phyloP scores from a whole-genome alignment of 2,329 filamentous ascomycete genomes.

The Zelopaecilomyces penicillatus region DNA sequence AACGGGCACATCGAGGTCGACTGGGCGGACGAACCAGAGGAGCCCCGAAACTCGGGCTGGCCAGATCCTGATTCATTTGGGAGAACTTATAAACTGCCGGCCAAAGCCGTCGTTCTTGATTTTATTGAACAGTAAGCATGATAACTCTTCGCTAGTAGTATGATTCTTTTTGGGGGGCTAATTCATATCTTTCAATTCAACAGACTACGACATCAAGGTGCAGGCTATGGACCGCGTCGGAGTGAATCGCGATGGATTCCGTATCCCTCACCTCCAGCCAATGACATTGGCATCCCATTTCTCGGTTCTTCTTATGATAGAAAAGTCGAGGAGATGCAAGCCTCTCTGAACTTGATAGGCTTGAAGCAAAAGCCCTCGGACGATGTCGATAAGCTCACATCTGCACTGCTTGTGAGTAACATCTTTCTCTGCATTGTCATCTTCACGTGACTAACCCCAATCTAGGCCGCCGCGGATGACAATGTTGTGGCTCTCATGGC shows the following conservation, averaged over 20 bases:
- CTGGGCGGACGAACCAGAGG: slow-evolving; percentile 47
- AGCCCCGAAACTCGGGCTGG: slow-evolving; percentile 48
- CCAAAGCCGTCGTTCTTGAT: slow-evolving; percentile 58
- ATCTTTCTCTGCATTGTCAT: no score
- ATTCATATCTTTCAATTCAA: slow-evolving; percentile 7
- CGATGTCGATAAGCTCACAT: slow-evolving; percentile 45
- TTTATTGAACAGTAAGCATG: slow-evolving; percentile 57
- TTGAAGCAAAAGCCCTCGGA: slow-evolving; percentile 44
- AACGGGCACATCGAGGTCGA: slow-evolving; percentile 66
- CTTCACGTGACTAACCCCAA: slow-evolving; percentile 6
- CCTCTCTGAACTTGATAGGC: slow-evolving; percentile 54
- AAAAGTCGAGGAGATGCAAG: slow-evolving; percentile 55
- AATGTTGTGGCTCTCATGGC: slow-evolving; percentile 40
- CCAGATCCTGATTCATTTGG: slow-evolving; percentile 53
- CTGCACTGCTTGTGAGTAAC: slow-evolving; percentile 53
- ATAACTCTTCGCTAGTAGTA: neutral
- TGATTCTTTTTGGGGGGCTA: slow-evolving; percentile 4
- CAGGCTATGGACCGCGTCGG: slow-evolving; percentile 26
- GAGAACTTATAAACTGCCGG: slow-evolving; percentile 55
- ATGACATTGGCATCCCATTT: slow-evolving; percentile 13
- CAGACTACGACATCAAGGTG: slow-evolving; percentile 30
- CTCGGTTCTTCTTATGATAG: slow-evolving; percentile 31
- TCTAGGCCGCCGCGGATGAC: slow-evolving; percentile 36
- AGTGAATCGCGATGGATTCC: slow-evolving; percentile 23
- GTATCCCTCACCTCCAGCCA: slow-evolving; percentile 16